Evolutionary conservation across 306 rosid species (phyloP).

Genomic region (Cucumis cinereus): DNA sequence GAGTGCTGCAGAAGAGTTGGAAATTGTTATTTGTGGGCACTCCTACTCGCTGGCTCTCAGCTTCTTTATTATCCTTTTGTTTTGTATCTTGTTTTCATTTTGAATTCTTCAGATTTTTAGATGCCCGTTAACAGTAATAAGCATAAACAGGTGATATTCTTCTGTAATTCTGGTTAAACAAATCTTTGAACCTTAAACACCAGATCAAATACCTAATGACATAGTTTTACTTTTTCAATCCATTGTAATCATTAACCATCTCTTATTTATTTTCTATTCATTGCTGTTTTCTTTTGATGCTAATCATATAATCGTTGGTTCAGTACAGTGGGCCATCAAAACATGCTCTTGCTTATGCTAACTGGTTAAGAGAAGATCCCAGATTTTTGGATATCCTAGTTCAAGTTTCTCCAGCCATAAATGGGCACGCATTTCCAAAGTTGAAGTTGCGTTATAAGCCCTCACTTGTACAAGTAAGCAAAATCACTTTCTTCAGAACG

Average conservation of each 20-base stretch:
- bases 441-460: slow-evolving; percentile 88
- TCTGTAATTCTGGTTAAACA: background rate
- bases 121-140: background rate
- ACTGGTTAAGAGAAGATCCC: slow-evolving; percentile 66
- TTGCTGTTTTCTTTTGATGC: background rate
- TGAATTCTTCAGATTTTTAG: background rate
- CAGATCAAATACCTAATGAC: background rate
- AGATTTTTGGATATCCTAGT: slow-evolving; percentile 59
- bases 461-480: slow-evolving; percentile 72
- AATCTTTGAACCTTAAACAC: background rate
- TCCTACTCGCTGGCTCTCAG: background rate
- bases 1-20: background rate
- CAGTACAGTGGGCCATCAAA: slow-evolving; percentile 92
- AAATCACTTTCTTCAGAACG: background rate
- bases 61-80: background rate
- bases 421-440: slow-evolving; percentile 75
- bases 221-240: background rate
- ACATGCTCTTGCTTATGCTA: slow-evolving; percentile 63
- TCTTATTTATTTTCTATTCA: background rate
- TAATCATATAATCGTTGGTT: slow-evolving; percentile 15
- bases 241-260: background rate
- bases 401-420: slow-evolving; percentile 62
- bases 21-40: background rate
- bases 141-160: background rate
- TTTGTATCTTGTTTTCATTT: background rate